phyloP scores from a whole-genome alignment of 2,329 filamentous ascomycete genomes.

The Dactylellina sp. region DNA sequence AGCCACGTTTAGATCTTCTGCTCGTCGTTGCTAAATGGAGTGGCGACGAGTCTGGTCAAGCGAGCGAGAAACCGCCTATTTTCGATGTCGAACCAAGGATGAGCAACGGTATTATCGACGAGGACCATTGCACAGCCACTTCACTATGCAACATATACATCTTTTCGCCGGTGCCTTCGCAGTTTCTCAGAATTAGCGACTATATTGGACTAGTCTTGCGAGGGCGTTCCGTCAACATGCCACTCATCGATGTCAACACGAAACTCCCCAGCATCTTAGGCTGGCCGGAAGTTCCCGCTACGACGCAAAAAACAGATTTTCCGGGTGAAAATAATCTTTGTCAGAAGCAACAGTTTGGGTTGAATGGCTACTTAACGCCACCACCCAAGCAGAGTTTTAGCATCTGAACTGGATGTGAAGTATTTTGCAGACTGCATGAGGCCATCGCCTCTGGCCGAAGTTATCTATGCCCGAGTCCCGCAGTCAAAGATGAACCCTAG shows the following conservation, averaged over 20 bases:
- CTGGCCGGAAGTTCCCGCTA: slow-evolving; percentile 4
- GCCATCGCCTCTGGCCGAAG: slow-evolving; percentile 33
- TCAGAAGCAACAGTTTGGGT: slow-evolving; percentile 25
- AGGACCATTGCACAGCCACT: slow-evolving; percentile 44
- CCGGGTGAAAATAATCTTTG: slow-evolving; percentile 5
- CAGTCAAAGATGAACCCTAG: slow-evolving; percentile 7
- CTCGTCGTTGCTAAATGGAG: slow-evolving; percentile 24
- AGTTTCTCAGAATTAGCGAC: slow-evolving; percentile 51
- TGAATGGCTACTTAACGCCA: slow-evolving; percentile 31
- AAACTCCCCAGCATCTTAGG: slow-evolving; percentile 5
- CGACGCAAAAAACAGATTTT: neutral
- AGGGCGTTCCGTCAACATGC: neutral
- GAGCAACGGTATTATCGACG: slow-evolving; percentile 21
- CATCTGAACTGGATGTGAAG: slow-evolving; percentile 27
- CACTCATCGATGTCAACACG: slow-evolving; percentile 39
- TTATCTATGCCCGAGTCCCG: neutral
- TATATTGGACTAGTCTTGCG: slow-evolving; percentile 43
- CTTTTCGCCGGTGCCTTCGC: slow-evolving; percentile 19
- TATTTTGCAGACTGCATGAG: slow-evolving; percentile 31
- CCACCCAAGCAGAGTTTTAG: slow-evolving; percentile 17
- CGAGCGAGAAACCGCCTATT: slow-evolving; percentile 54
- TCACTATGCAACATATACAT: slow-evolving; percentile 21
- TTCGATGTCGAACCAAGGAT: slow-evolving; percentile 32
- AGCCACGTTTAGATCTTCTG: slow-evolving; percentile 41
- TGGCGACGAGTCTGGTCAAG: slow-evolving; percentile 46